Conservation (phyloP, 1,284 basidiomycete species). For the Fomitopsis pinicola region DNA sequence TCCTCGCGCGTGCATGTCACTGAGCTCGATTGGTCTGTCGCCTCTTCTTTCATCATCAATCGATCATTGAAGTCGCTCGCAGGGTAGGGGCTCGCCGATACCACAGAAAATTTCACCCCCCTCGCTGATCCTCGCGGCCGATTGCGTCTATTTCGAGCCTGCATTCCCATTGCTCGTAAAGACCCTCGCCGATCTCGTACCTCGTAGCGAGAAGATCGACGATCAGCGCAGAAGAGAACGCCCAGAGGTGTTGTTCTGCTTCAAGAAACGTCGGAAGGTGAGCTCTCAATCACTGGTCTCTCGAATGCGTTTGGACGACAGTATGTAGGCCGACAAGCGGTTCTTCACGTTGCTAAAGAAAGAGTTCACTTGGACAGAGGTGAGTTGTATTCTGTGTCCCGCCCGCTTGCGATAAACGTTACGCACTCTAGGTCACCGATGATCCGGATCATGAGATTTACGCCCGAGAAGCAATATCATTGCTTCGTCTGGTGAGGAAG, state of each 20-base stretch:
- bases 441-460: constrained; percentile 35
- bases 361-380: constrained; percentile 76
- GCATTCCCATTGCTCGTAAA: constrained; percentile 85
- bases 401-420: background rate
- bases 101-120: constrained; percentile 43
- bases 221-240: constrained; percentile 16
- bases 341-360: constrained; percentile 85
- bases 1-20: constrained; percentile 47
- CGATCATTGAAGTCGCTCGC: constrained; percentile 7
- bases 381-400: constrained; percentile 22
- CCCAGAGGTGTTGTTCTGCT: constrained; percentile 84
- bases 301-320: background rate
- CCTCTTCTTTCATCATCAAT: constrained; percentile 3
- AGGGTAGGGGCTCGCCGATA: constrained; percentile 49
- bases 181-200: constrained; percentile 68
- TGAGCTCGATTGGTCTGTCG: constrained; percentile 74
- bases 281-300: background rate
- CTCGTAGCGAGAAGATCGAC: constrained; percentile 14
- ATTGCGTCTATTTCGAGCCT: constrained; percentile 96
- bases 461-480: constrained; percentile 35
- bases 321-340: constrained; percentile 77
- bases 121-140: constrained; percentile 79
- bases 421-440: constrained; percentile 28
- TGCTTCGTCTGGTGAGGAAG: constrained; percentile 30
- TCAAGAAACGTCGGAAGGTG: constrained; percentile 91